These are phyloP conservation scores for Rhizophora apiculata DNA, from an alignment of 345 rosid genomes.

Conservation along the genomic window DNA sequence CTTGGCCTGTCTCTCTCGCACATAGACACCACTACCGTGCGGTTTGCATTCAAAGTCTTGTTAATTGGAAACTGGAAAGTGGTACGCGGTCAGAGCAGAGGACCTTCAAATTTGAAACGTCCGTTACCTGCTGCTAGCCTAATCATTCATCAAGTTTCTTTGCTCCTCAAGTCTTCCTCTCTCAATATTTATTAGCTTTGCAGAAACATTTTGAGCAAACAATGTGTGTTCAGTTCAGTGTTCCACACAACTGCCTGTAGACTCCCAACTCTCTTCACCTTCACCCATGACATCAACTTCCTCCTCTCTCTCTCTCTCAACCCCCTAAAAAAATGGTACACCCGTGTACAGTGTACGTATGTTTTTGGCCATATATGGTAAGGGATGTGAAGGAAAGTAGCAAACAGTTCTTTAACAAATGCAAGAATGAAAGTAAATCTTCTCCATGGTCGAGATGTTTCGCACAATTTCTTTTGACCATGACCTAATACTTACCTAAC, in stretches of 20 bases:
- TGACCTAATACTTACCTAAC: slow-evolving; percentile 1
- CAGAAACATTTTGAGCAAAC: not conserved
- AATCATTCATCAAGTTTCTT: slow-evolving; percentile 1
- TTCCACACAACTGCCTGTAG: not conserved
- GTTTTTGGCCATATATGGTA: not conserved
- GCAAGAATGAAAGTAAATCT: slow-evolving; percentile 15
- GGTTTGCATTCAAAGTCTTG: no score
- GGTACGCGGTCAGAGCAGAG: not conserved
- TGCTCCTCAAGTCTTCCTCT: not conserved
- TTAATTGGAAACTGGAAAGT: not conserved
- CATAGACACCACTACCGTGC: no score
- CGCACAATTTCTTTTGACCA: slow-evolving; percentile 25
- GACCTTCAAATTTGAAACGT: slow-evolving; percentile 7
- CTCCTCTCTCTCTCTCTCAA: not conserved
- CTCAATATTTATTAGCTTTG: slow-evolving; percentile 4
- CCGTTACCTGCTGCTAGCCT: slow-evolving; percentile 8
- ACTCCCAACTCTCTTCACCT: not conserved
- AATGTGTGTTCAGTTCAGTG: not conserved
- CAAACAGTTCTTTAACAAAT: slow-evolving; percentile 16
- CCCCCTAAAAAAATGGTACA: slow-evolving; percentile 3
- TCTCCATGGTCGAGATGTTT: slow-evolving; percentile 29
- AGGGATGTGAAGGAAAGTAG: slow-evolving; percentile 7
- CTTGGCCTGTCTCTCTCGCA: no score
- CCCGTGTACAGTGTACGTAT: not conserved
- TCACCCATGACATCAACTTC: not conserved